Evolutionary conservation across 805 yeast species (phyloP).

Genomic region (Candida khao-thaluensis): DNA sequence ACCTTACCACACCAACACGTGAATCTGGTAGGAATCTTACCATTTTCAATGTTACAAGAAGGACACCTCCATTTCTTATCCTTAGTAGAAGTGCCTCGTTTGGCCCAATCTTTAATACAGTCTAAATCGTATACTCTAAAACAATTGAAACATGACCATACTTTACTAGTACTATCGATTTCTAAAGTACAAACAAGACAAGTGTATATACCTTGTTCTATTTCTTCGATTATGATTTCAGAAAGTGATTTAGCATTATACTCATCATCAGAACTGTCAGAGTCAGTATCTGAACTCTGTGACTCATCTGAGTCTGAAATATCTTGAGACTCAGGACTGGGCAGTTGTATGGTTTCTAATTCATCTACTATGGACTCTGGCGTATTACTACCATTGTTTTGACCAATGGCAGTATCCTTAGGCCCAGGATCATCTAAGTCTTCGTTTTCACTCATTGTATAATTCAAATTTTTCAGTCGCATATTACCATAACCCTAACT

Average conservation of each 20-base stretch:
- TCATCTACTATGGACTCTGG: neutral
- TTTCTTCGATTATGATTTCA: constrained; percentile 50
- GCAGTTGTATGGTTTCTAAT: neutral
- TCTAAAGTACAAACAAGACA: constrained; percentile 90
- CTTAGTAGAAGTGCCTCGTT: constrained; percentile 60
- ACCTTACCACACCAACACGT: constrained; percentile 90
- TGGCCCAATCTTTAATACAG: constrained; percentile 87
- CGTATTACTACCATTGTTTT: neutral
- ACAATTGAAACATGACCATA: constrained; percentile 82
- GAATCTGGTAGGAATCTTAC: constrained; percentile 53
- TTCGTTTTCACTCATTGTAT: constrained; percentile 6
- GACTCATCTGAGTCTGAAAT: constrained; percentile 8
- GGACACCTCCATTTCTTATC: constrained; percentile 82
- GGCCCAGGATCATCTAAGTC: constrained; percentile 5
- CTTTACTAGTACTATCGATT: constrained; percentile 58
- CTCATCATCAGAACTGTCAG: constrained; percentile 17
- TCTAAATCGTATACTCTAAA: constrained; percentile 80
- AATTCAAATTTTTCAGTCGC: neutral
- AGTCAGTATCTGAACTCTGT: constrained; percentile 3
- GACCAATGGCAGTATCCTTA: neutral
- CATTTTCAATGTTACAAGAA: constrained; percentile 58
- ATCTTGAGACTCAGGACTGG: neutral
- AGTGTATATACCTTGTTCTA: constrained; percentile 65
- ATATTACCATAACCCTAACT: no score
- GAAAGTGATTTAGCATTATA: constrained; percentile 26